phyloP scores from a whole-genome alignment of 2,329 filamentous ascomycete genomes.

The Aspergillus sp. region DNA sequence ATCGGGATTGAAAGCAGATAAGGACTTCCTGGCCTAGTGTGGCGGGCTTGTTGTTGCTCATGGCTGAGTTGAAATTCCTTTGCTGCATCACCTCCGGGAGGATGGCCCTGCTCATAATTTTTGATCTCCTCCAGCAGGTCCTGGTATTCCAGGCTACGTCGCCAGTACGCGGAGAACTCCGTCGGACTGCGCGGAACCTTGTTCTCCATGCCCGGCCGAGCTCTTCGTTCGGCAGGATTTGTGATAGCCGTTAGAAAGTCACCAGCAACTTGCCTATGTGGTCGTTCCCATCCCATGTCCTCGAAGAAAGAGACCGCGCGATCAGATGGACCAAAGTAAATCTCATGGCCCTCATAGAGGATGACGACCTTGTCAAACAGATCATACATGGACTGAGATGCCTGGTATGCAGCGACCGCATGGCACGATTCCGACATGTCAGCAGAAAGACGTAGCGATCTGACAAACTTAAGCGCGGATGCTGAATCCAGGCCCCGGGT shows the following conservation, averaged over 20 bases:
- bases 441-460: constrained; percentile 33
- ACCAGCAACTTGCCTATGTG: neutral
- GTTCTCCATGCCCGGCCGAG: neutral
- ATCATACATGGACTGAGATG: neutral
- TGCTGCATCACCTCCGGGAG: neutral
- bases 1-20: constrained; percentile 73
- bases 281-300: neutral
- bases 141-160: constrained; percentile 17
- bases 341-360: neutral
- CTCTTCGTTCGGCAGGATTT: neutral
- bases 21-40: constrained; percentile 63
- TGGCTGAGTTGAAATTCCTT: neutral
- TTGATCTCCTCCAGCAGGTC: constrained; percentile 32
- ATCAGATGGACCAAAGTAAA: neutral
- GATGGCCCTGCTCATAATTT: neutral
- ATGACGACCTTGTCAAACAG: constrained; percentile 1
- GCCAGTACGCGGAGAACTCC: neutral
- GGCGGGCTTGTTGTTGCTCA: constrained; percentile 29
- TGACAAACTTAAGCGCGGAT: constrained; percentile 53
- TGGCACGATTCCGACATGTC: neutral
- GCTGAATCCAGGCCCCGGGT: constrained; percentile 42
- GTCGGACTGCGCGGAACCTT: neutral
- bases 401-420: neutral
- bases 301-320: neutral
- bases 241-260: constrained; percentile 1